Conservation (phyloP, 768 basidiomycete species). For the Mycena rosella region DNA sequence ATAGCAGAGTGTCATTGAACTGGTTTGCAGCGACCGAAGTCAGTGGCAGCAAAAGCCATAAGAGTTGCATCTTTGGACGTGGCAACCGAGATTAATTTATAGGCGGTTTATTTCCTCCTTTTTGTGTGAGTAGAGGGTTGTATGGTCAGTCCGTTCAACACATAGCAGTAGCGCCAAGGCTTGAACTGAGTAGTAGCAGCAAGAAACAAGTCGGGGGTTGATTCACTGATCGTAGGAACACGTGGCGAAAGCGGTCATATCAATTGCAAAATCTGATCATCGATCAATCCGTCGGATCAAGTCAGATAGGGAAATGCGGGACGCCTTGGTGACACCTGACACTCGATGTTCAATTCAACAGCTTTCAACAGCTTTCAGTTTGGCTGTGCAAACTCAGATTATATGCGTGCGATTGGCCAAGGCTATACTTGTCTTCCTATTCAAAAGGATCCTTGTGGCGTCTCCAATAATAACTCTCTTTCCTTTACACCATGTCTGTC, state of each 20-base stretch:
- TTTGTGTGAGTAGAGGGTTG: background rate
- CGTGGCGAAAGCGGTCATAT: too few species aligned
- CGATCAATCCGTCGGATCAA: too few species aligned
- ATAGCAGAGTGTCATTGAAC: slow-evolving; percentile 72
- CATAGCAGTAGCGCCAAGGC: too few species aligned
- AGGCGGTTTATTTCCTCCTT: background rate
- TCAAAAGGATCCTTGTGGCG: background rate
- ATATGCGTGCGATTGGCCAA: background rate
- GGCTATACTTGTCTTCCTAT: background rate
- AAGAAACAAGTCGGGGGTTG: too few species aligned
- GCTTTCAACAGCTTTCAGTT: too few species aligned
- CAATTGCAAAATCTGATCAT: too few species aligned
- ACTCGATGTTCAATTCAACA: too few species aligned
- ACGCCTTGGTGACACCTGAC: too few species aligned
- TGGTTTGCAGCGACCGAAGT: slow-evolving; percentile 52
- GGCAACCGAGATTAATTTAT: background rate
- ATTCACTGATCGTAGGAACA: too few species aligned
- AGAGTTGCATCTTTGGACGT: slow-evolving; percentile 53
- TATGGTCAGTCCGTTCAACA: background rate
- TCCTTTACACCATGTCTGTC: background rate
- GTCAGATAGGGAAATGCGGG: too few species aligned
- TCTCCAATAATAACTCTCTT: slow-evolving; percentile 1
- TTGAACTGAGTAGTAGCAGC: too few species aligned
- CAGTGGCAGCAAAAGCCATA: slow-evolving; percentile 62
- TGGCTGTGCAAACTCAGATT: background rate